These are phyloP conservation scores for Miscanthus sacchariflorus DNA, from an alignment of 202 grass and related monocot genomes.

Conservation along the genomic window DNA sequence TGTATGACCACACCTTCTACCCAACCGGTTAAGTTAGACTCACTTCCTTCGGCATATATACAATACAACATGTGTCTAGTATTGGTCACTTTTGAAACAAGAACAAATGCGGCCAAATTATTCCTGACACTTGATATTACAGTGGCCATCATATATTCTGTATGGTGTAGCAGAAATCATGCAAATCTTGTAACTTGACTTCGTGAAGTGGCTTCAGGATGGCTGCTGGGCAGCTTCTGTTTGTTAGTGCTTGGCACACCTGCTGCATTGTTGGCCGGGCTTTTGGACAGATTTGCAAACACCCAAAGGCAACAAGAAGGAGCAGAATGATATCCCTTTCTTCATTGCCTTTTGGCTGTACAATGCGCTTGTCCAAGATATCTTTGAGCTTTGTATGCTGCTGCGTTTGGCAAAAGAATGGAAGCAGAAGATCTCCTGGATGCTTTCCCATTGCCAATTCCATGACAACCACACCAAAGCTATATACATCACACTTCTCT, in stretches of 20 bases:
- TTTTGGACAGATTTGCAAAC: constrained; percentile 22
- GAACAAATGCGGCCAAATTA: too few species aligned
- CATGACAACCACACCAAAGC: too few species aligned
- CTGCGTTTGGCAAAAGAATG: constrained; percentile 44
- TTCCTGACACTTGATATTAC: too few species aligned
- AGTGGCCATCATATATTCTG: too few species aligned
- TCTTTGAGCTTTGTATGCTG: constrained; percentile 17
- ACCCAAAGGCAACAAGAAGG: constrained; percentile 22
- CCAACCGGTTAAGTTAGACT: too few species aligned
- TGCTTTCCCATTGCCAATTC: constrained; percentile 35
- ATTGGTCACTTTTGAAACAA: too few species aligned
- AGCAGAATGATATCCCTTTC: neutral
- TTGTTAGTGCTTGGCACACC: neutral
- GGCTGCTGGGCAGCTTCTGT: neutral
- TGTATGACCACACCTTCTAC: too few species aligned
- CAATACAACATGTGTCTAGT: too few species aligned
- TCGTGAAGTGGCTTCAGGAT: too few species aligned
- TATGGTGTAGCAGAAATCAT: too few species aligned
- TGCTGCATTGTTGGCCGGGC: constrained; percentile 45
- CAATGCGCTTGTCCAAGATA: constrained; percentile 10
- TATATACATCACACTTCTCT: constrained; percentile 46
- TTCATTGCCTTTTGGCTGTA: neutral
- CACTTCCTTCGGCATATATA: too few species aligned
- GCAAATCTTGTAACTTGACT: too few species aligned
- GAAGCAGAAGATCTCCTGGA: constrained; percentile 3